These are phyloP conservation scores for Lactifluus subvellereus DNA, from an alignment of 768 basidiomycete species.

Conservation along the genomic window DNA sequence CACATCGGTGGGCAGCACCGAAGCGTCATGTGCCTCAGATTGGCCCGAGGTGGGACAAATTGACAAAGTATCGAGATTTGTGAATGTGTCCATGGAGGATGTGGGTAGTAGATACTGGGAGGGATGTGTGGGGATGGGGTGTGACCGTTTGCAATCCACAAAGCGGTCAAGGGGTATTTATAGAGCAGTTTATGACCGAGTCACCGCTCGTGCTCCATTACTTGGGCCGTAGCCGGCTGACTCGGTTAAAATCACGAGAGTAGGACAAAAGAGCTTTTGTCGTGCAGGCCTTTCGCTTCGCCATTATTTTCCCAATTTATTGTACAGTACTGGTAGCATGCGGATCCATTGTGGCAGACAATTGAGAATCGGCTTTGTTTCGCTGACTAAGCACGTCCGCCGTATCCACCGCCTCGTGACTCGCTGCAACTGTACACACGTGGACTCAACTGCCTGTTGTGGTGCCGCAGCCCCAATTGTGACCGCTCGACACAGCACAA, in stretches of 20 bases:
- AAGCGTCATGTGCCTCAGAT: neutral
- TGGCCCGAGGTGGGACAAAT: neutral
- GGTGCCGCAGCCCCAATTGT: neutral
- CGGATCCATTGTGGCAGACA: too few species aligned
- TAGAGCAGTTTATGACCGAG: neutral
- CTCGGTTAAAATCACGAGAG: too few species aligned
- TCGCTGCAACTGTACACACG: neutral
- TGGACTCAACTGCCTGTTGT: too few species aligned
- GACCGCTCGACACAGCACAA: neutral
- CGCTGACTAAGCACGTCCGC: conserved; percentile 4
- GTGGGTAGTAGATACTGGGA: too few species aligned
- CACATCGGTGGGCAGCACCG: neutral
- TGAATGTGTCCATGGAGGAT: neutral
- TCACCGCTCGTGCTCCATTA: neutral
- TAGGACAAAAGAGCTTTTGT: neutral
- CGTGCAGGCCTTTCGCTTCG: neutral
- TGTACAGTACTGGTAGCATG: too few species aligned
- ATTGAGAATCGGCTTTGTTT: too few species aligned
- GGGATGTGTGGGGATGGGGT: too few species aligned
- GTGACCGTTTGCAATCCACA: too few species aligned
- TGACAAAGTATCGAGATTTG: neutral
- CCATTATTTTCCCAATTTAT: neutral
- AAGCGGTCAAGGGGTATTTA: neutral
- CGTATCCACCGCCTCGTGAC: neutral
- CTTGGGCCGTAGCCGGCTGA: too few species aligned